phyloP scores from a whole-genome alignment of 345 rosid genomes.

The Populus nigra region DNA sequence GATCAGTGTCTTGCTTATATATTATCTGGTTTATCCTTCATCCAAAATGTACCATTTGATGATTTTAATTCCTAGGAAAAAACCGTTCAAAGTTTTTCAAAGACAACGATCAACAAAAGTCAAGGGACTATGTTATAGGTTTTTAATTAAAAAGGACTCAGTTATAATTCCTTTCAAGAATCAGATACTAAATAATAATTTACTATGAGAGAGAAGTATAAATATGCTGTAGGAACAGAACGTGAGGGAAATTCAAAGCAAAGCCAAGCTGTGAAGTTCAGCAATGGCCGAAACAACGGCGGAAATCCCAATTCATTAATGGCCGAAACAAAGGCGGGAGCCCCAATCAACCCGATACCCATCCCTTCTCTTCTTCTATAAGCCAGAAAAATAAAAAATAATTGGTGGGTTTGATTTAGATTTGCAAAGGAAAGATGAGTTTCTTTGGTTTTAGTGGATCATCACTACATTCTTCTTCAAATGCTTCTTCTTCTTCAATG shows the following conservation, averaged over 20 bases:
- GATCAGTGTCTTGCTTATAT: no score
- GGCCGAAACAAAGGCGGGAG: background rate
- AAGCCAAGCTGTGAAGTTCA: background rate
- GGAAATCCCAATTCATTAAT: background rate
- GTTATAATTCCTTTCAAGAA: no score
- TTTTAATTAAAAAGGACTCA: background rate
- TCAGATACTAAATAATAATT: background rate
- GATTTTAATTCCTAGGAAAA: no score
- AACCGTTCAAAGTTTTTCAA: no score
- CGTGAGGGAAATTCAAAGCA: background rate
- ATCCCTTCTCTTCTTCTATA: background rate
- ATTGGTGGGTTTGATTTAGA: background rate
- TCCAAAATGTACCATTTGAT: no score
- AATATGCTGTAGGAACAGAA: no score
- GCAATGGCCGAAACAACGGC: background rate
- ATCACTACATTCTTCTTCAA: background rate
- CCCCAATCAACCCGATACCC: background rate
- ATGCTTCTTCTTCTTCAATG: background rate
- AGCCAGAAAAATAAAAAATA: background rate
- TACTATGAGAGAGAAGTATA: no score
- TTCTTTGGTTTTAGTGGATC: background rate
- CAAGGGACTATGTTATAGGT: background rate
- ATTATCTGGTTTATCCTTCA: no score
- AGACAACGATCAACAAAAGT: background rate
- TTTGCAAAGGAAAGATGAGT: background rate